A percentile compares a stretch with the other conserved stretches of the same genome.
Evolutionary conservation across 164 flowering plant species (phyloP).

Genomic region (Umbilicus rupestris): DNA sequence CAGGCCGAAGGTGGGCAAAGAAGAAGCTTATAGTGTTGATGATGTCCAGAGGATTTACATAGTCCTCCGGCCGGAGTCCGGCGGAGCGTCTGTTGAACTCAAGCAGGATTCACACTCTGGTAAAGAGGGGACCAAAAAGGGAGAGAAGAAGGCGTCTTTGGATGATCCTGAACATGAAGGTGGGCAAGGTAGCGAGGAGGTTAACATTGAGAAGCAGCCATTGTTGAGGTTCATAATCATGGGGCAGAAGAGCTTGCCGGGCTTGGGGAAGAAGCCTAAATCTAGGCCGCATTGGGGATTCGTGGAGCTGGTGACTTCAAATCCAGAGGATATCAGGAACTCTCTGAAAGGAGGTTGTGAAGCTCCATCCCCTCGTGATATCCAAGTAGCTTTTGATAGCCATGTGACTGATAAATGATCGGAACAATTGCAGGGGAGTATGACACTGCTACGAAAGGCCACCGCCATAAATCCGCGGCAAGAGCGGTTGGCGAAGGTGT

Average conservation of each 20-base stretch:
- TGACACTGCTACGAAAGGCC: slow-evolving; percentile 61
- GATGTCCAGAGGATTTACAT: slow-evolving; percentile 68
- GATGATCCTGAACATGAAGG: slow-evolving; percentile 21
- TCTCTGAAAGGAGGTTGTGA: slow-evolving; percentile 54
- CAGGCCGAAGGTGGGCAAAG: slow-evolving; percentile 62
- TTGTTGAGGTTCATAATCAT: slow-evolving; percentile 50
- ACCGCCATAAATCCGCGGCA: slow-evolving; percentile 29
- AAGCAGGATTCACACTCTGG: slow-evolving; percentile 50
- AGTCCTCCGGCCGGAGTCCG: slow-evolving; percentile 56
- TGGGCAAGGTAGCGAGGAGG: slow-evolving; percentile 48
- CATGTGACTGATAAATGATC: neutral
- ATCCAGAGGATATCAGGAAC: slow-evolving; percentile 35
- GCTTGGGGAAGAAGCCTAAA: slow-evolving; percentile 29
- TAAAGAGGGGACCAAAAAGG: slow-evolving; percentile 35
- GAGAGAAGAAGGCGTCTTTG: neutral
- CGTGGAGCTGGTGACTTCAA: slow-evolving; percentile 69
- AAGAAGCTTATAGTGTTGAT: slow-evolving; percentile 48
- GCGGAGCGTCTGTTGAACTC: slow-evolving; percentile 33
- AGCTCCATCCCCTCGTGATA: neutral
- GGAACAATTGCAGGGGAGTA: slow-evolving; percentile 39
- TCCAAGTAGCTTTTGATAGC: neutral
- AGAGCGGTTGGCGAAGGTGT: slow-evolving; percentile 69
- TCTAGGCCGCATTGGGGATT: slow-evolving; percentile 65
- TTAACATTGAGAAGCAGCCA: slow-evolving; percentile 53
- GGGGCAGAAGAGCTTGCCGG: slow-evolving; percentile 65